Evolutionary conservation across 2,329 filamentous ascomycete species (phyloP).

Genomic region (Trichoderma sp.): DNA sequence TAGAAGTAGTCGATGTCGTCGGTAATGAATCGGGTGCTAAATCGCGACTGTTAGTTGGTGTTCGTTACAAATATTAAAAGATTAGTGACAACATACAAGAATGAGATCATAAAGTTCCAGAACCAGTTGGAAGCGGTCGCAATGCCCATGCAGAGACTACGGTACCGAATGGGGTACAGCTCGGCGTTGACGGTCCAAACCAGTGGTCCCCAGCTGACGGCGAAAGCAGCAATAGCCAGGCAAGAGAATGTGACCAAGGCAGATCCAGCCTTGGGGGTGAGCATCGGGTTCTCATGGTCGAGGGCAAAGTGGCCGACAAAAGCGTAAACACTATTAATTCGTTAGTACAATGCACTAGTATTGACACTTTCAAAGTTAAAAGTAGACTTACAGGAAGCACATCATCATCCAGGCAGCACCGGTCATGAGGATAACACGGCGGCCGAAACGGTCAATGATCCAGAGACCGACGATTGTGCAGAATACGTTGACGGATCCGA

Average conservation of each 20-base stretch:
- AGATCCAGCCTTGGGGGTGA: slow-evolving; percentile 21
- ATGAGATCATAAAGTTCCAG: slow-evolving; percentile 23
- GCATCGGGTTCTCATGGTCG: slow-evolving; percentile 14
- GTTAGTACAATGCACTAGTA: background rate
- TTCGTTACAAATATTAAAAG: too few relatives aligned
- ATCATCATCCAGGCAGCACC: slow-evolving; percentile 19
- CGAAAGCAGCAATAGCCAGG: slow-evolving; percentile 18
- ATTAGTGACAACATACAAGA: slow-evolving; percentile 4
- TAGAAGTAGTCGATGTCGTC: slow-evolving; percentile 18
- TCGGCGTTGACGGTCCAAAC: slow-evolving; percentile 18
- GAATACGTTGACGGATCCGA: slow-evolving; percentile 19
- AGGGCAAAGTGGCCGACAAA: slow-evolving; percentile 21
- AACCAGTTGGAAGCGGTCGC: slow-evolving; percentile 20
- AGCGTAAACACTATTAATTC: slow-evolving; percentile 2
- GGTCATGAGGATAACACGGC: slow-evolving; percentile 7
- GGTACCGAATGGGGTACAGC: slow-evolving; percentile 17
- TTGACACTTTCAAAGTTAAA: background rate
- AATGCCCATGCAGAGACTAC: slow-evolving; percentile 17
- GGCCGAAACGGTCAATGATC: slow-evolving; percentile 13
- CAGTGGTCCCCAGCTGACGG: slow-evolving; percentile 15
- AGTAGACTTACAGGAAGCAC: slow-evolving; percentile 17
- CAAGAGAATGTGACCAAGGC: slow-evolving; percentile 17
- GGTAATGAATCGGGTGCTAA: slow-evolving; percentile 15
- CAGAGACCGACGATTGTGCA: slow-evolving; percentile 16
- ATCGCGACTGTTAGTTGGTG: background rate